Evolutionary conservation across 306 rosid genomes (phyloP).

Genomic region (Castanea mollissima): DNA sequence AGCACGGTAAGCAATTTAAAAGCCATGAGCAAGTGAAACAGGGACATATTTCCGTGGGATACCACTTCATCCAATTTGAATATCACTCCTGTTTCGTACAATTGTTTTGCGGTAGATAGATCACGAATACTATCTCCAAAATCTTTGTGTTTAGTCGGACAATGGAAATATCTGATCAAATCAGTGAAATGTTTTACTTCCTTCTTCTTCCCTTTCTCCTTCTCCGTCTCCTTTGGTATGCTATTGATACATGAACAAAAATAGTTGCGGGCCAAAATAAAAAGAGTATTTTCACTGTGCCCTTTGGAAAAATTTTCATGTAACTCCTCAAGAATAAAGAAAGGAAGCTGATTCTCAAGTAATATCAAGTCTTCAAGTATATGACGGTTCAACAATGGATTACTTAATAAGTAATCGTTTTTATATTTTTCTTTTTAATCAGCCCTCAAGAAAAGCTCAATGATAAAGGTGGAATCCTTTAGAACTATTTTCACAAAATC

Average conservation of each 20-base stretch:
- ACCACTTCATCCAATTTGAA: background rate
- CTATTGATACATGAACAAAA: too few species aligned
- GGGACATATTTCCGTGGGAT: background rate
- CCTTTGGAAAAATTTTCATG: background rate
- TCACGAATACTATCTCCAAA: background rate
- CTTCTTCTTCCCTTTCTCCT: background rate
- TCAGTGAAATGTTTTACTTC: background rate
- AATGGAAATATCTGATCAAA: background rate
- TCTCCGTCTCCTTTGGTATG: too few species aligned
- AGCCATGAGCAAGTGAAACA: background rate
- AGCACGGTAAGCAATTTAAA: background rate
- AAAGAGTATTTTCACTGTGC: background rate
- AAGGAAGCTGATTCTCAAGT: slow-evolving; percentile 37
- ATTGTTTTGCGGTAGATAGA: background rate
- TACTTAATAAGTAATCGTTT: slow-evolving; percentile 7
- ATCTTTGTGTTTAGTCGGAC: background rate
- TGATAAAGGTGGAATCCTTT: slow-evolving; percentile 22
- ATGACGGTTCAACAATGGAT: slow-evolving; percentile 22
- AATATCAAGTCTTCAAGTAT: slow-evolving; percentile 14
- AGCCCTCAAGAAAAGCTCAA: slow-evolving; percentile 16
- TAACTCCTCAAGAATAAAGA: slow-evolving; percentile 8
- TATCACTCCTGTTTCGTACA: slow-evolving; percentile 3
- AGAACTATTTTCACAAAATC: background rate
- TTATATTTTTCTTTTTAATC: too few species aligned
- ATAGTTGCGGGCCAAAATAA: too few species aligned